A percentile compares a stretch with the other conserved stretches of the same genome.
These are phyloP conservation scores for Pleurotus citrinopileatus DNA, from an alignment of 768 basidiomycete species.

Conservation along the genomic window DNA sequence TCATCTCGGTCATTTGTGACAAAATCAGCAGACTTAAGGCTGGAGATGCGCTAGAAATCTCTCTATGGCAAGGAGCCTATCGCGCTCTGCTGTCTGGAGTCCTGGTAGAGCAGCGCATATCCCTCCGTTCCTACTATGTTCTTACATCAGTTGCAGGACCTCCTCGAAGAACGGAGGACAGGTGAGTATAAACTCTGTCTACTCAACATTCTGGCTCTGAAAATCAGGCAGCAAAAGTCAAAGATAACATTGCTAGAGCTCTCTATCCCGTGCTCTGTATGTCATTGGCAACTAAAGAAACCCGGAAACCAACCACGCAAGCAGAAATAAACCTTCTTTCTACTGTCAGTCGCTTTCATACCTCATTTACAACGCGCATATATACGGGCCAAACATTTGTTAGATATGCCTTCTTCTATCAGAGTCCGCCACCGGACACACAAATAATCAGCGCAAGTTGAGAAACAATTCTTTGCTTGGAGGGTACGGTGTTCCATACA, in stretches of 20 bases:
- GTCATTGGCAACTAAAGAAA: constrained; percentile 24
- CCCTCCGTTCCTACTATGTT: neutral
- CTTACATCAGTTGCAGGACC: constrained; percentile 23
- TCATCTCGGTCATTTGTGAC: constrained; percentile 38
- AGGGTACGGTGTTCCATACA: constrained; percentile 32
- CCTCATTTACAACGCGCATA: neutral
- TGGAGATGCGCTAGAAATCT: constrained; percentile 15
- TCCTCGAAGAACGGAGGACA: constrained; percentile 27
- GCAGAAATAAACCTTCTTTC: constrained; percentile 25
- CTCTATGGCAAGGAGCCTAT: constrained; percentile 44
- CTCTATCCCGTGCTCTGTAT: constrained; percentile 14
- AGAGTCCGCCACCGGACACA: constrained; percentile 40
- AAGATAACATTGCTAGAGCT: constrained; percentile 19
- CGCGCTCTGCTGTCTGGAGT: constrained; percentile 51
- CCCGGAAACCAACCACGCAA: constrained; percentile 9
- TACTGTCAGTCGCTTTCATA: constrained; percentile 8
- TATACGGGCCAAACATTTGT: neutral
- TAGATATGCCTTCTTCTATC: constrained; percentile 55
- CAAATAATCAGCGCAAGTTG: constrained; percentile 42
- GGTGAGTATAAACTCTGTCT: constrained; percentile 16
- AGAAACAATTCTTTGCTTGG: constrained; percentile 43
- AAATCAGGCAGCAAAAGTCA: constrained; percentile 29
- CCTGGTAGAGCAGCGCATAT: constrained; percentile 30
- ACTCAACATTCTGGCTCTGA: neutral
- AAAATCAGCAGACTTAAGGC: constrained; percentile 25